These are phyloP conservation scores for Opeltia flavorubescens DNA, from an alignment of 495 filamentous ascomycete genomes.

Conservation along the genomic window DNA sequence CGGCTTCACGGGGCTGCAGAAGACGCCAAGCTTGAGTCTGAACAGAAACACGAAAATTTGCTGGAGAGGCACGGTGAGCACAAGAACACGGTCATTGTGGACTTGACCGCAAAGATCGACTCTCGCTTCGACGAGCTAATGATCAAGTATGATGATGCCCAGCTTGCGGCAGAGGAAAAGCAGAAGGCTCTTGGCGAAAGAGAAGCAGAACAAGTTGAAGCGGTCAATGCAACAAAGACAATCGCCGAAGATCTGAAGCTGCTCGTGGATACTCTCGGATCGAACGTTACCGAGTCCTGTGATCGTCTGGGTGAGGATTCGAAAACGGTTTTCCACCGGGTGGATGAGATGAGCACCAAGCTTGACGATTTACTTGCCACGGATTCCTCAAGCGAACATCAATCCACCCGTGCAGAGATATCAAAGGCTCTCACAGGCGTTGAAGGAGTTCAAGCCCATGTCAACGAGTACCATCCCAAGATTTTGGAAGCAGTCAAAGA, in stretches of 20 bases:
- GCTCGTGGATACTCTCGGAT: constrained; percentile 70
- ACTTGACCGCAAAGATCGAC: constrained; percentile 54
- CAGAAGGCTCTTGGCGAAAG: constrained; percentile 52
- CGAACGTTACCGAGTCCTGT: constrained; percentile 65
- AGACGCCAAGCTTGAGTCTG: constrained; percentile 54
- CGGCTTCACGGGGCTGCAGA: constrained; percentile 54
- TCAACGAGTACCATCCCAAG: constrained; percentile 71
- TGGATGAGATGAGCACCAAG: constrained; percentile 63
- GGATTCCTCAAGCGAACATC: constrained; percentile 59
- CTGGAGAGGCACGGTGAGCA: constrained; percentile 55
- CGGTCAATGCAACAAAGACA: constrained; percentile 55
- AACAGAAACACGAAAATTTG: constrained; percentile 58
- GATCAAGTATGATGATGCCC: constrained; percentile 70
- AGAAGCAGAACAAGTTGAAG: constrained; percentile 50
- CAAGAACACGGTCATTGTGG: constrained; percentile 39
- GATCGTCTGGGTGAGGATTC: constrained; percentile 76
- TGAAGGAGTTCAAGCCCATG: constrained; percentile 58
- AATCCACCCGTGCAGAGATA: constrained; percentile 61
- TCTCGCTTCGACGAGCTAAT: constrained; percentile 65
- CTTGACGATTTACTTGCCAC: constrained; percentile 56
- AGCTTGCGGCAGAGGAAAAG: constrained; percentile 52
- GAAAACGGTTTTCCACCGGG: constrained; percentile 63
- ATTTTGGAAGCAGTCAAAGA: constrained; percentile 70
- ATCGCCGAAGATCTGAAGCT: constrained; percentile 75
- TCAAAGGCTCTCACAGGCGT: constrained; percentile 55